Evolutionary conservation across 2,329 filamentous ascomycete species (phyloP).

Genomic region (Cordyceps farinosa): DNA sequence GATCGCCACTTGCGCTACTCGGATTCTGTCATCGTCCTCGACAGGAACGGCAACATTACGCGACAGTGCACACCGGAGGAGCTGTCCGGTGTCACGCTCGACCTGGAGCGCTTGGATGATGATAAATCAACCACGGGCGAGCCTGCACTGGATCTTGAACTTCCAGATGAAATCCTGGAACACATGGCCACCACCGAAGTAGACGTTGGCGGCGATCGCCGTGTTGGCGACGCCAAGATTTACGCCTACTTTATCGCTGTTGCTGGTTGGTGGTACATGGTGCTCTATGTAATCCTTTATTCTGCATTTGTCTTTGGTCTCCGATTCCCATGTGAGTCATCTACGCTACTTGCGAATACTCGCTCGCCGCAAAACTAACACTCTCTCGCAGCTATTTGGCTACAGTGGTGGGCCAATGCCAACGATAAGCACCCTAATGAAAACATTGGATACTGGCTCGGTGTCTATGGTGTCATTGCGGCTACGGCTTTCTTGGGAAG

Average conservation of each 20-base stretch:
- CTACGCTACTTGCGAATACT: not conserved
- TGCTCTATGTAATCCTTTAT: conserved; percentile 22
- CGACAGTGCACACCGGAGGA: conserved; percentile 23
- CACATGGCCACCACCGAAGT: conserved; percentile 19
- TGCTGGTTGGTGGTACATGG: conserved; percentile 20
- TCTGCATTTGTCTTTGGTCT: conserved; percentile 22
- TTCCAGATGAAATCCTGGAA: conserved; percentile 20
- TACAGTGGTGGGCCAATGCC: conserved; percentile 27
- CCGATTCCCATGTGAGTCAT: conserved; percentile 23
- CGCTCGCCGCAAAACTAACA: not conserved
- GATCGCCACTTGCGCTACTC: conserved; percentile 25
- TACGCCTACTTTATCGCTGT: conserved; percentile 24
- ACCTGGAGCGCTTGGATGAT: not conserved
- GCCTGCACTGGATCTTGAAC: conserved; percentile 8
- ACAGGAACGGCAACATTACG: conserved; percentile 22
- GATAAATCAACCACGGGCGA: not conserved
- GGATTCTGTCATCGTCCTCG: conserved; percentile 26
- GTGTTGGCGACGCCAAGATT: conserved; percentile 21
- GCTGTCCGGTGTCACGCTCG: conserved; percentile 12
- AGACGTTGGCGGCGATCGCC: conserved; percentile 15
- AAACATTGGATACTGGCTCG: conserved; percentile 24
- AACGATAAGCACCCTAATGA: conserved; percentile 23
- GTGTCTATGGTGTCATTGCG: conserved; percentile 22
- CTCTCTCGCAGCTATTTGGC: conserved; percentile 23
- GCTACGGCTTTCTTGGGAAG: conserved; percentile 20